A percentile compares a stretch with the other conserved stretches of the same genome.
Evolutionary conservation across 2,329 filamentous ascomycete species (phyloP).

Genomic region (Xylaria digitata): DNA sequence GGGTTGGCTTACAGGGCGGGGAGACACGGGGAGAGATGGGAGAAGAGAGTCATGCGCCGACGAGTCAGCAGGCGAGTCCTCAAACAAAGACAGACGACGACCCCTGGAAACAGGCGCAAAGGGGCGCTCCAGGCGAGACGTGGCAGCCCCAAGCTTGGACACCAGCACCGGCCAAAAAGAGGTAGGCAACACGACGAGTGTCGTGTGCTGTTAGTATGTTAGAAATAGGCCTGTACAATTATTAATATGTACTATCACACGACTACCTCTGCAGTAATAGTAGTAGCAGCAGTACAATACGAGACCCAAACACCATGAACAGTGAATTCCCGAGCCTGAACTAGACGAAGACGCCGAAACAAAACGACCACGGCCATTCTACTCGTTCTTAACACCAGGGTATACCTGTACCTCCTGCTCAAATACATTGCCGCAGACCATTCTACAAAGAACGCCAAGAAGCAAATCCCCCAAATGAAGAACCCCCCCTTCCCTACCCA

Average conservation of each 20-base stretch:
- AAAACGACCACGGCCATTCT: neutral
- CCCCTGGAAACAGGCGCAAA: conserved; percentile 69
- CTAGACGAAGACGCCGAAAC: neutral
- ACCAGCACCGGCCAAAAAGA: conserved; percentile 55
- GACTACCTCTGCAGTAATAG: neutral
- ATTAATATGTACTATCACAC: conserved; percentile 25
- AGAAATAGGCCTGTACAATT: conserved; percentile 35
- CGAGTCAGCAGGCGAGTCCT: conserved; percentile 35
- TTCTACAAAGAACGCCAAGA: conserved; percentile 10
- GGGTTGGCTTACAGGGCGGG: neutral
- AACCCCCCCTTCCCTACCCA: neutral
- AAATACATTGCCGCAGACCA: neutral
- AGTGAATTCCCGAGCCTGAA: neutral
- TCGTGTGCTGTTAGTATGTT: neutral
- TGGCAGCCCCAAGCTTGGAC: conserved; percentile 76
- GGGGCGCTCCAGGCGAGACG: conserved; percentile 67
- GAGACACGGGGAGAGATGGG: conserved; percentile 1
- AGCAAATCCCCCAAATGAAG: neutral
- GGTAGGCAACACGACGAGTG: conserved; percentile 29
- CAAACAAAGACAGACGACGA: conserved; percentile 56
- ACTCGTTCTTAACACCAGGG: conserved; percentile 20
- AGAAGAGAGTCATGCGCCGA: conserved; percentile 8
- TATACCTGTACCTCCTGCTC: conserved; percentile 14
- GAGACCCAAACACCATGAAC: neutral
- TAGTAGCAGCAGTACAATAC: neutral